A percentile compares a stretch with the other conserved stretches of the same genome.
Evolutionary conservation across 495 filamentous ascomycete species (phyloP).

Genomic region (Trichoderma orchidacearum): DNA sequence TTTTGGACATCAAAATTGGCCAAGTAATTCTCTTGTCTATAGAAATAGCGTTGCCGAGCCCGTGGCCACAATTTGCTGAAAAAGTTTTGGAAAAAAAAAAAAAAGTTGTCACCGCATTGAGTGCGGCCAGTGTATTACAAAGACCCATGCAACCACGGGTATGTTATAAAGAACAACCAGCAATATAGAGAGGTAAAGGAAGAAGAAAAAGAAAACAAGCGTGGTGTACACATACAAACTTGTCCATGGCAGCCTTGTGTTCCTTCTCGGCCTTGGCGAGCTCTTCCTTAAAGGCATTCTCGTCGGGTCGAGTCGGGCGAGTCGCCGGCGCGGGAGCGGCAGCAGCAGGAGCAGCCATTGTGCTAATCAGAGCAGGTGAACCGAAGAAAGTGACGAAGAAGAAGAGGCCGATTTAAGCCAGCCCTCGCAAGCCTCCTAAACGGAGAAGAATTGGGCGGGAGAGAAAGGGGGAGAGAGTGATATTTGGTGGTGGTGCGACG

Average conservation of each 20-base stretch:
- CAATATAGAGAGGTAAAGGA: neutral
- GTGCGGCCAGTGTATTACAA: too few relatives aligned
- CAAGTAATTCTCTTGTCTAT: neutral
- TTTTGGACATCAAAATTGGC: too few relatives aligned
- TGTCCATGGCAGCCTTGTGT: conserved; percentile 55
- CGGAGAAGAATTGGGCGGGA: neutral
- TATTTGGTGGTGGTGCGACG: conserved; percentile 9
- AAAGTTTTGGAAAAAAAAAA: too few relatives aligned
- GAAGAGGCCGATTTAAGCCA: too few relatives aligned
- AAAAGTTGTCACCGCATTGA: too few relatives aligned
- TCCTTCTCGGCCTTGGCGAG: conserved; percentile 73
- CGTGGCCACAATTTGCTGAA: too few relatives aligned
- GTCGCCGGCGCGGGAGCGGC: conserved; percentile 17
- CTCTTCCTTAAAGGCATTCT: conserved; percentile 53
- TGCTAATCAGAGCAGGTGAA: conserved; percentile 7
- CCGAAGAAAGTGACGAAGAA: conserved; percentile 5
- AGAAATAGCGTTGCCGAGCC: too few relatives aligned
- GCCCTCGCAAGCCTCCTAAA: conserved; percentile 1
- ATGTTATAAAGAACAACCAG: too few relatives aligned
- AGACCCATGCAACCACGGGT: too few relatives aligned
- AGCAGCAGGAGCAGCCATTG: conserved; percentile 28
- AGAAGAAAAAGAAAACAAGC: neutral
- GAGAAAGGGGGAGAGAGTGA: neutral
- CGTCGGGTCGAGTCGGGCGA: conserved; percentile 61
- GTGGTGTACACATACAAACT: conserved; percentile 47